Evolutionary conservation across 2,329 filamentous ascomycete species (phyloP).

Genomic region (Beauveria sp.): DNA sequence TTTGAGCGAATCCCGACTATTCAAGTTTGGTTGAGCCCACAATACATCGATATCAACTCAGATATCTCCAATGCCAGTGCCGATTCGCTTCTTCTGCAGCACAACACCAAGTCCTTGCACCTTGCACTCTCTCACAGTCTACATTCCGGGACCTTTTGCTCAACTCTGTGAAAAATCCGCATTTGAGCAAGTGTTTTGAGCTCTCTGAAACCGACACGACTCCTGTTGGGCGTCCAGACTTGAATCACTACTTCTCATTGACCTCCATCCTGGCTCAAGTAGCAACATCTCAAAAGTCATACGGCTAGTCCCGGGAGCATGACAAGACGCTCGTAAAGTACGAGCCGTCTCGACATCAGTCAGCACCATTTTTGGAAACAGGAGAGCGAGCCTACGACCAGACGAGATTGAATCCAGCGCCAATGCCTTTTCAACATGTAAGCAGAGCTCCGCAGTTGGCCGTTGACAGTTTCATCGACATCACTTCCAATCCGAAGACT

Average conservation of each 20-base stretch:
- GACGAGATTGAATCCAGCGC: neutral
- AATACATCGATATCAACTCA: neutral
- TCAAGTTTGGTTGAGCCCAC: neutral
- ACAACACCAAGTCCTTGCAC: too few species aligned
- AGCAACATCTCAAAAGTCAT: neutral
- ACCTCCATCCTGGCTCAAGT: neutral
- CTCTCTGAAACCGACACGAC: neutral
- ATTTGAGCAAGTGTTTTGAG: neutral
- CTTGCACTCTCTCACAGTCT: neutral
- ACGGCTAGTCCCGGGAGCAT: neutral
- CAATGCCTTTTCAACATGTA: slow-evolving; percentile 16
- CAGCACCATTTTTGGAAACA: neutral
- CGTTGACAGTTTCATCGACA: too few species aligned
- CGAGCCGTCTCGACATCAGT: neutral
- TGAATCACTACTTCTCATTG: neutral
- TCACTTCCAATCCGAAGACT: too few species aligned
- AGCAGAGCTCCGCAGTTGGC: neutral
- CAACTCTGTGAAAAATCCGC: too few species aligned
- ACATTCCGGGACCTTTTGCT: too few species aligned
- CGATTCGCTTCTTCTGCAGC: neutral
- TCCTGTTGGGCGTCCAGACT: neutral
- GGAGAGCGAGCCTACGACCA: too few species aligned
- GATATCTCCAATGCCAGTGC: neutral
- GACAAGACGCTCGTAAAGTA: neutral
- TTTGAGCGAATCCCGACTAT: neutral